Base-by-base conservation (phyloP, 345 rosid genomes). In the Salix exigua region DNA sequence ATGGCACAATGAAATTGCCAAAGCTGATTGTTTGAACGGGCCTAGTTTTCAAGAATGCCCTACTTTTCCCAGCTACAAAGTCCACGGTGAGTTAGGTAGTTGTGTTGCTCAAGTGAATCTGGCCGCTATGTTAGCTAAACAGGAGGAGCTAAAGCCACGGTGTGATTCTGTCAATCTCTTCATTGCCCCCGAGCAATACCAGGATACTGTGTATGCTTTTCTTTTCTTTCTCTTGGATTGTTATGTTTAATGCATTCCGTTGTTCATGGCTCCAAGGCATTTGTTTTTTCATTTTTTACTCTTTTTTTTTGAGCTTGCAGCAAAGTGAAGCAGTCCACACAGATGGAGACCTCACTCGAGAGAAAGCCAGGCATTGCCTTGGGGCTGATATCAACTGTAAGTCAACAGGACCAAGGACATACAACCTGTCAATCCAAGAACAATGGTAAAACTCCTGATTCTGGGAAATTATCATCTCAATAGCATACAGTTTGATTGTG, bases 381-480 rank as follows among this genome's bases (percentile, higher is more conserved):
- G 65, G 86, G 76, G 75, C 75, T 18, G 72, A 72, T 79, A 60
- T 30, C 40, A 30, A 23, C 28, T 28, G 86, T 79, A 76, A 79
- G 81, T 72, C 85, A 87, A 74, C 75, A 66, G 42, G 76, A 77
- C 72, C 84, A 82, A 67, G 73, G 66, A 73, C 78, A 64, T 55
- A 33, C 75, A 55, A 71, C 46, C 19, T 55, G 38, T 64, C 87
- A 85, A 58, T 66, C 83, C 42, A 73, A 68, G 31, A 84, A 81
- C 77, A 85, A 80, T 55, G 88, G 98, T 93, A 84, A 16, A 63
- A 62, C 35, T 58, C 37, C 77, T 38, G 40, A 63, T 21, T 50
- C 72, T 70, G 71, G 14, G 63, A 64, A 55, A 55, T 38, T 60
- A 2, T 67, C 44, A 6, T 68, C 30, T 71, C 26, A 13, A 21